Conservation (phyloP, 208 protist genomes). For the Leishmania gerbilli region DNA sequence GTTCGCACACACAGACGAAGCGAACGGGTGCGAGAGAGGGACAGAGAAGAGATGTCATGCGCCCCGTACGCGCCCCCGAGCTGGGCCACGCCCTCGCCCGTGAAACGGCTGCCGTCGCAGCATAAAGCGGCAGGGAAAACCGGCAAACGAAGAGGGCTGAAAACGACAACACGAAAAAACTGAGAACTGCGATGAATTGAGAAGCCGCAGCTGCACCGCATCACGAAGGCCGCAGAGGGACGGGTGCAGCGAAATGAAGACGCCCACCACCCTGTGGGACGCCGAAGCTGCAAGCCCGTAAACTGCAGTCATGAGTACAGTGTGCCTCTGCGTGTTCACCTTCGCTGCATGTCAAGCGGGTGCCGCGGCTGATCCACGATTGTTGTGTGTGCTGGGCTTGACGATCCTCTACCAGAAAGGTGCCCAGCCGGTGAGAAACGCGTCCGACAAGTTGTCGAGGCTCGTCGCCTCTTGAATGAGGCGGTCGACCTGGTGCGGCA, state of each 20-base stretch:
- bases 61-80: not conserved
- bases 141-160: not conserved
- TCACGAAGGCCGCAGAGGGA: not conserved
- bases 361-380: not conserved
- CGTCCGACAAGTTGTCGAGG: conserved; percentile 87
- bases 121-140: not conserved
- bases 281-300: not conserved
- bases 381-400: not conserved
- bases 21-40: not conserved
- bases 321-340: not conserved
- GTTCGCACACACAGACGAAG: not conserved
- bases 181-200: not conserved
- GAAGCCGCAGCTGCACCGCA: not conserved
- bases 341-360: not conserved
- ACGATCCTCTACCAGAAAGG: conserved; percentile 79
- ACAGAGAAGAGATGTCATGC: no score
- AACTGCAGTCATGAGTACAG: not conserved
- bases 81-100: not conserved
- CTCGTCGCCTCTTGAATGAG: conserved; percentile 91
- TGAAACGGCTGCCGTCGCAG: not conserved
- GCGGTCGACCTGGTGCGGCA: conserved; percentile 86
- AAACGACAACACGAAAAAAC: not conserved
- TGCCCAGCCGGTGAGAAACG: conserved; percentile 91
- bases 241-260: not conserved
- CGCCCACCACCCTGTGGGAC: not conserved